Evolutionary conservation across 805 yeast genomes (phyloP).

Genomic region (Torulaspora maleeae): DNA sequence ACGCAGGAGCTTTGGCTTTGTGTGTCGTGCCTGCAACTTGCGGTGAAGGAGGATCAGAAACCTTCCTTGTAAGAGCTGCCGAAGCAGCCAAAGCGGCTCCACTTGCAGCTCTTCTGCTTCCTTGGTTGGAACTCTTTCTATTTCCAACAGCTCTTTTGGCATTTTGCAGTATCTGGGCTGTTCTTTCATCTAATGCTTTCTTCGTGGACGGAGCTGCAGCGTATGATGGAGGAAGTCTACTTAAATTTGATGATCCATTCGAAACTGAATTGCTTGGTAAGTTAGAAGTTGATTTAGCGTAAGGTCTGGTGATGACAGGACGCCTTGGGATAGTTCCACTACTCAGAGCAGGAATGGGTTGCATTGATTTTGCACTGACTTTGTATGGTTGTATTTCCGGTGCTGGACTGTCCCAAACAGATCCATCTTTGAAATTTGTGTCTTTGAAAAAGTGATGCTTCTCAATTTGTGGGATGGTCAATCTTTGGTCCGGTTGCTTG

Average conservation of each 20-base stretch:
- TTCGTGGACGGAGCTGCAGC: slow-evolving; percentile 10
- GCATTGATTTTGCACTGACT: slow-evolving; percentile 72
- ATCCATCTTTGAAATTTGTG: slow-evolving; percentile 50
- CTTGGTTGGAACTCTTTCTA: slow-evolving; percentile 15
- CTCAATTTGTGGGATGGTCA: slow-evolving; percentile 53
- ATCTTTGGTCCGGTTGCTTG: slow-evolving; percentile 58
- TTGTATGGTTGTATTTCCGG: slow-evolving; percentile 71
- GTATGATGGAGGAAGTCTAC: not conserved
- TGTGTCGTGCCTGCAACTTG: slow-evolving; percentile 7
- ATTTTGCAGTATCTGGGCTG: slow-evolving; percentile 32
- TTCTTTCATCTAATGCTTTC: slow-evolving; percentile 28
- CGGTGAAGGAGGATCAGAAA: slow-evolving; percentile 5
- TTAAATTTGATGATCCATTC: slow-evolving; percentile 3
- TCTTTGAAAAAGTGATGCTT: slow-evolving; percentile 58
- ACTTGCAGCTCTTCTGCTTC: slow-evolving; percentile 16
- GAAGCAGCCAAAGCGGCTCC: slow-evolving; percentile 27
- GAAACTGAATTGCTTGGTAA: not conserved
- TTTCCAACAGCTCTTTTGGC: slow-evolving; percentile 25
- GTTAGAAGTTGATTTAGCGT: slow-evolving; percentile 8
- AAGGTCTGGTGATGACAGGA: slow-evolving; percentile 1
- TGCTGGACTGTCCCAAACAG: slow-evolving; percentile 54
- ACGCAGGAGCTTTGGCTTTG: not conserved
- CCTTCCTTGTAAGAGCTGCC: slow-evolving; percentile 20
- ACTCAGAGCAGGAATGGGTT: slow-evolving; percentile 56
- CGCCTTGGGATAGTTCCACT: slow-evolving; percentile 7